Conservation (phyloP, 225 moss, liverwort and hornwort species). For the Pseudisothecium myosuroides region DNA sequence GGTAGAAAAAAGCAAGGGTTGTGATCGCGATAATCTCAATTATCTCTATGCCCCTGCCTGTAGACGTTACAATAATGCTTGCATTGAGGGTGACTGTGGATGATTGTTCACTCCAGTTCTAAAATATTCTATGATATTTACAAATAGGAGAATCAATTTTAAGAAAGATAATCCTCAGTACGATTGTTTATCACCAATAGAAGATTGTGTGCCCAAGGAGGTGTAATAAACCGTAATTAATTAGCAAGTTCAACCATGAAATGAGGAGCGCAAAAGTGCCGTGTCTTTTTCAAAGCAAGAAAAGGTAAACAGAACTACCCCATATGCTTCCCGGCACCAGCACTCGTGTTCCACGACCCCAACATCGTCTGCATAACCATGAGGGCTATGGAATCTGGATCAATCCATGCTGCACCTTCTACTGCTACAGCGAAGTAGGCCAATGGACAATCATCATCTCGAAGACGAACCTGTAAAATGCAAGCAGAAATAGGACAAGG, state of each 20-base stretch:
- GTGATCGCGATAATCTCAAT: background rate
- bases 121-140: background rate
- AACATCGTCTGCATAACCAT: slow-evolving; percentile 90
- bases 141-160: background rate
- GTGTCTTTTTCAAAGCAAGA: background rate
- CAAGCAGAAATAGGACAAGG: background rate
- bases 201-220: background rate
- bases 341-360: slow-evolving; percentile 77
- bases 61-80: background rate
- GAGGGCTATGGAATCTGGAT: slow-evolving; percentile 71
- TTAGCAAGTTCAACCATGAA: background rate
- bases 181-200: background rate
- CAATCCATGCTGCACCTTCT: slow-evolving; percentile 79
- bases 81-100: background rate
- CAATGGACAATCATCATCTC: slow-evolving; percentile 70
- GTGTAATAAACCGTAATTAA: background rate
- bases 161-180: background rate
- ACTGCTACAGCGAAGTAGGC: slow-evolving; percentile 67
- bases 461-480: slow-evolving; percentile 53
- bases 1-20: background rate
- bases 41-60: background rate
- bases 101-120: background rate
- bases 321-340: slow-evolving; percentile 81
- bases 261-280: background rate
- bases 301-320: slow-evolving; percentile 13